Evolutionary conservation across 345 rosid species (phyloP).

Genomic region (Eucalyptus erythrocorys): DNA sequence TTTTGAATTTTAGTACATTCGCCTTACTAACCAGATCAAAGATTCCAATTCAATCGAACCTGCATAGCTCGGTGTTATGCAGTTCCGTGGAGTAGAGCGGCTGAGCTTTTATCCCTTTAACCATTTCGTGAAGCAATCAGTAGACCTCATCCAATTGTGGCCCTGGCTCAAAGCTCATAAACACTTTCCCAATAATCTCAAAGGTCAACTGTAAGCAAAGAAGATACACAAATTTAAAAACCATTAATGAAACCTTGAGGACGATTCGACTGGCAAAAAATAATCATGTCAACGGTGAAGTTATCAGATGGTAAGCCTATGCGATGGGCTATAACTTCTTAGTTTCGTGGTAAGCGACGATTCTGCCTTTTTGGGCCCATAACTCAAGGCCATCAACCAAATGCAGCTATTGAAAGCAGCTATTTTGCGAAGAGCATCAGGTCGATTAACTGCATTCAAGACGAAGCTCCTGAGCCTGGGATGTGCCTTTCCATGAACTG

Average conservation of each 20-base stretch:
- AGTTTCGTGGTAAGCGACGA: slow-evolving; percentile 1
- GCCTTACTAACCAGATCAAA: not conserved
- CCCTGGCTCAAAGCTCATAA: slow-evolving; percentile 22
- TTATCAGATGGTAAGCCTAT: too few species aligned
- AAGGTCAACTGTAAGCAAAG: slow-evolving; percentile 7
- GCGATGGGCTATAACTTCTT: slow-evolving; percentile 1
- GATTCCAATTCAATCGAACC: not conserved
- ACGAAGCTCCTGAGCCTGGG: slow-evolving; percentile 9
- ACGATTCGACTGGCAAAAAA: not conserved
- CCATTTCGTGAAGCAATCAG: not conserved
- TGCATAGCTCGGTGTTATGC: slow-evolving; percentile 9
- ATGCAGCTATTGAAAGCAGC: slow-evolving; percentile 5
- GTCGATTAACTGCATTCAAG: slow-evolving; percentile 6
- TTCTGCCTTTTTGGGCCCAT: slow-evolving; percentile 10
- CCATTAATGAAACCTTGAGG: not conserved
- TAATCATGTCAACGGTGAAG: not conserved
- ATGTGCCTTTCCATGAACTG: slow-evolving; percentile 15
- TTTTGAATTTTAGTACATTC: not conserved
- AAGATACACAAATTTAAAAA: not conserved
- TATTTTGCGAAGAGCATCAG: slow-evolving; percentile 11
- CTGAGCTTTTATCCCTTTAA: slow-evolving; percentile 13
- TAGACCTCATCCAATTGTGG: slow-evolving; percentile 2
- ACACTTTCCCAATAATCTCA: slow-evolving; percentile 19
- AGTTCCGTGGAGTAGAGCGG: slow-evolving; percentile 27
- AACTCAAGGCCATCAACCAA: slow-evolving; percentile 11